Evolutionary conservation across 495 filamentous ascomycete genomes (phyloP), one percentile per base, ranked within the genome.

Genomic region (Penicillium paxilli): DNA sequence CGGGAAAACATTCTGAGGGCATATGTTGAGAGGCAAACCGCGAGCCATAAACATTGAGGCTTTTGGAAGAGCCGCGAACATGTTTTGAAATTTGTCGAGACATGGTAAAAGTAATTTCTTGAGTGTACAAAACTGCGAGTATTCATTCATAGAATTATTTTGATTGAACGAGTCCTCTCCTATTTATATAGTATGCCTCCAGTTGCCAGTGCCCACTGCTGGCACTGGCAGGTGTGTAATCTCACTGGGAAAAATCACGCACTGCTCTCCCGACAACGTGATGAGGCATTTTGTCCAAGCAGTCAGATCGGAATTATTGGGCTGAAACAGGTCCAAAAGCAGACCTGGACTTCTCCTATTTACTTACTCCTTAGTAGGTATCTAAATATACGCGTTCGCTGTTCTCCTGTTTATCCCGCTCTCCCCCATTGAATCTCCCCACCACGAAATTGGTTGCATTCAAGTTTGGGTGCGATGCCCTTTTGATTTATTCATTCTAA

Each of bases 1-100:
- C 52, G 11, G 57, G 57, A 11, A 60, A 30, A 10, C 17, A 24
- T 12, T 54, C 41, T 8, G 41, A 24, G 16, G 59, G 59, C 54
- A 58, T 46, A 38, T 47, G 21, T 20, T 44, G 35, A 5, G 55
- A 47, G 1, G 55, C 59, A 47, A 58, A 62, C 24, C 42, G 21
- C 21, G 59, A 62, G 32, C 59, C 59, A 24, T 62, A 62, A 12
- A 62, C 42, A 12, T 55, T 54, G 14, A 51, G 54, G 16, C n/a
- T 40, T 10, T 24, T 41, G 10, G 33, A 19, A 22, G 40, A 41
- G 3, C 24, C 35, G 22, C 33, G 32, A 14, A 25, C 25, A 22
- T 26, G 50, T 24, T 45, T 52, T 4, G 21, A 32, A 5, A 52
- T 20, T 17, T 21, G 47, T 10, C 17, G 21, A 12, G 33, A 25